phyloP scores from a whole-genome alignment of 2,329 filamentous ascomycete species.

The Plectosphaerella sp. region DNA sequence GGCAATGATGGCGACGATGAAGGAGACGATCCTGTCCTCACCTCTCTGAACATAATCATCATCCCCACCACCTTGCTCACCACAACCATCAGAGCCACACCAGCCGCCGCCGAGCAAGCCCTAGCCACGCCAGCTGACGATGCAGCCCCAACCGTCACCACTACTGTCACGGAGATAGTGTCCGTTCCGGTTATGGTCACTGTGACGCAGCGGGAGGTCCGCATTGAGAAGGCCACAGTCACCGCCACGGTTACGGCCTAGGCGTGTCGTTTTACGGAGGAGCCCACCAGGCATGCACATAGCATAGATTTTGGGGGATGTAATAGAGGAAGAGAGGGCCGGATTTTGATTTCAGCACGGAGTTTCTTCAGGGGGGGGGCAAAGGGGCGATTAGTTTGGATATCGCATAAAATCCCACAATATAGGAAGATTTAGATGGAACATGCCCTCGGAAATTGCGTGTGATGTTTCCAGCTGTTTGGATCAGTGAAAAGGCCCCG shows the following conservation, averaged over 20 bases:
- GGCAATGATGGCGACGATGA: neutral
- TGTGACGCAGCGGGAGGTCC: slow-evolving; percentile 22
- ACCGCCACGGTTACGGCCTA: neutral
- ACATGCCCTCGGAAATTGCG: no score
- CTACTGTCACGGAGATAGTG: slow-evolving; percentile 18
- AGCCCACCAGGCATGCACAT: no score
- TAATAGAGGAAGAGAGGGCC: no score
- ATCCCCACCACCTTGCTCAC: slow-evolving; percentile 18
- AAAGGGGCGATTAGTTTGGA: no score
- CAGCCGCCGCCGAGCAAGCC: neutral
- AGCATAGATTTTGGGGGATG: no score
- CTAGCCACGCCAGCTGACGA: neutral
- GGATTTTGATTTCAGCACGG: no score
- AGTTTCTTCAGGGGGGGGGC: no score
- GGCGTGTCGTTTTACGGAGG: no score
- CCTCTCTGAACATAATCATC: slow-evolving; percentile 9
- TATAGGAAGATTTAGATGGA: no score
- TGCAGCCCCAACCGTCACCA: slow-evolving; percentile 7
- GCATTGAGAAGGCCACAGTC: slow-evolving; percentile 1
- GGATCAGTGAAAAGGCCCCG: no score
- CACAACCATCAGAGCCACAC: slow-evolving; percentile 6
- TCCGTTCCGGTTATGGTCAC: slow-evolving; percentile 31
- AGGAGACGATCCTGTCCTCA: neutral
- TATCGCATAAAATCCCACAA: no score
- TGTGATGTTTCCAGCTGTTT: no score